Percentiles rank a stretch among this genome's conserved stretches.
Conservation (phyloP, 2,329 filamentous ascomycete species). For the Knufia fluminis region DNA sequence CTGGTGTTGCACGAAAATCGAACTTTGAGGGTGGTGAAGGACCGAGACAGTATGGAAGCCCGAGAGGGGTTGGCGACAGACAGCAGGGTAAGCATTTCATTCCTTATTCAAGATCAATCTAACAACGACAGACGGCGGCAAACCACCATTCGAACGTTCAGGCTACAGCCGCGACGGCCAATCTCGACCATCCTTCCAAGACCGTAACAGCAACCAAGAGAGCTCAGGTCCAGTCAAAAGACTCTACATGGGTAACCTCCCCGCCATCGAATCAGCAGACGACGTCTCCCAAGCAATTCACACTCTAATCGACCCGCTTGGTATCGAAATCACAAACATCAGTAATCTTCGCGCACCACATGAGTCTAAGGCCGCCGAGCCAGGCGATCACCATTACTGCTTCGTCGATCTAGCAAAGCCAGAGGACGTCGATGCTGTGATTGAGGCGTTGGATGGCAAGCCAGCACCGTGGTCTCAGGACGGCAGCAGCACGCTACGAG, state of each 20-base stretch:
- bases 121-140: conserved; percentile 11
- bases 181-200: conserved; percentile 26
- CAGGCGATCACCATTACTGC: conserved; percentile 53
- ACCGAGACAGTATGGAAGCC: conserved; percentile 2
- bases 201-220: conserved; percentile 6
- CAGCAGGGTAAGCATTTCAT: conserved; percentile 10
- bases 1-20: conserved; percentile 49
- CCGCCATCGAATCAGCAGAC: conserved; percentile 34
- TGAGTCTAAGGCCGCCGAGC: conserved; percentile 43
- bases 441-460: conserved; percentile 35
- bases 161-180: conserved; percentile 34
- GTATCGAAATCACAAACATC: conserved; percentile 37
- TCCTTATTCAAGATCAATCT: neutral
- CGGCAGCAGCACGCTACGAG: conserved; percentile 26
- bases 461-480: conserved; percentile 31
- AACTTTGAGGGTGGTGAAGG: conserved; percentile 19
- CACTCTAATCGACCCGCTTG: conserved; percentile 21
- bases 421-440: conserved; percentile 46
- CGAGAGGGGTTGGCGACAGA: conserved; percentile 5
- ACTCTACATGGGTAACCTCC: conserved; percentile 41
- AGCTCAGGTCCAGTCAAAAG: conserved; percentile 22
- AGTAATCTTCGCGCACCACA: conserved; percentile 50
- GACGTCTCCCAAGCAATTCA: conserved; percentile 36
- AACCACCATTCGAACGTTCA: conserved; percentile 27
- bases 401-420: conserved; percentile 54